phyloP scores from a whole-genome alignment of 352 stramenopile genomes.

The Phytophthora ohioensis region DNA sequence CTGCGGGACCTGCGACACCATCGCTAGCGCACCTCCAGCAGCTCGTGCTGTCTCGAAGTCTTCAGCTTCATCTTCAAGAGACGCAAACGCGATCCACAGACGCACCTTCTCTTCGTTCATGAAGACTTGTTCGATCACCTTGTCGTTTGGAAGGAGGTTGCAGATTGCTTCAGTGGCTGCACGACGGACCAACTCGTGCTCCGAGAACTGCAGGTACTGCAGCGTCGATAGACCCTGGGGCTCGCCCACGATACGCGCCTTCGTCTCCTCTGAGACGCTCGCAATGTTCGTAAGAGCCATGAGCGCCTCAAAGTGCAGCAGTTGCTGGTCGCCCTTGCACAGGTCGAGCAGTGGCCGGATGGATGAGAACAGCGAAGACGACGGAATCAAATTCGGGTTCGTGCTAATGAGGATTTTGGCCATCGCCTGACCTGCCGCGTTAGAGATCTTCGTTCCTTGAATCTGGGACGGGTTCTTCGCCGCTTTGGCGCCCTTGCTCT shows the following conservation, averaged over 20 bases:
- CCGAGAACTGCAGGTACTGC: slow-evolving; percentile 96
- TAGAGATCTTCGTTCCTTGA: slow-evolving; percentile 87
- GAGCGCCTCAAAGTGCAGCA: slow-evolving; percentile 94
- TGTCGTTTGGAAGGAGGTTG: slow-evolving; percentile 95
- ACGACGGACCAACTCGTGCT: slow-evolving; percentile 96
- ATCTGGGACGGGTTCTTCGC: slow-evolving; percentile 58
- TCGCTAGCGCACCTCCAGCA: slow-evolving; percentile 93
- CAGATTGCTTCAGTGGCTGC: slow-evolving; percentile 96
- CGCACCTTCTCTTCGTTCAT: slow-evolving; percentile 93
- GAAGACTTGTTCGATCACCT: slow-evolving; percentile 95
- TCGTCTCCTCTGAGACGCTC: slow-evolving; percentile 94
- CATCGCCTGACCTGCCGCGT: slow-evolving; percentile 91
- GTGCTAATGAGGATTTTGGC: slow-evolving; percentile 98
- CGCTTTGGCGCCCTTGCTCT: slow-evolving; percentile 29
- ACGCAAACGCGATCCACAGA: slow-evolving; percentile 95
- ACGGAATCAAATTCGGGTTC: slow-evolving; percentile 93
- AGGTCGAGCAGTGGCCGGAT: slow-evolving; percentile 92
- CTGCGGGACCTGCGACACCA: slow-evolving; percentile 87
- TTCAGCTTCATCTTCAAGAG: slow-evolving; percentile 90
- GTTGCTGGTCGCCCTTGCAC: slow-evolving; percentile 94
- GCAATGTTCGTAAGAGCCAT: slow-evolving; percentile 98
- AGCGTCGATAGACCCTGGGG: slow-evolving; percentile 78
- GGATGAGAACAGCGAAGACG: slow-evolving; percentile 78
- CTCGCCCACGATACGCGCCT: slow-evolving; percentile 86
- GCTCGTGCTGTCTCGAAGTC: slow-evolving; percentile 94